Evolutionary conservation across 331 rosid species (phyloP).

Genomic region (Pyracantha coccinea): DNA sequence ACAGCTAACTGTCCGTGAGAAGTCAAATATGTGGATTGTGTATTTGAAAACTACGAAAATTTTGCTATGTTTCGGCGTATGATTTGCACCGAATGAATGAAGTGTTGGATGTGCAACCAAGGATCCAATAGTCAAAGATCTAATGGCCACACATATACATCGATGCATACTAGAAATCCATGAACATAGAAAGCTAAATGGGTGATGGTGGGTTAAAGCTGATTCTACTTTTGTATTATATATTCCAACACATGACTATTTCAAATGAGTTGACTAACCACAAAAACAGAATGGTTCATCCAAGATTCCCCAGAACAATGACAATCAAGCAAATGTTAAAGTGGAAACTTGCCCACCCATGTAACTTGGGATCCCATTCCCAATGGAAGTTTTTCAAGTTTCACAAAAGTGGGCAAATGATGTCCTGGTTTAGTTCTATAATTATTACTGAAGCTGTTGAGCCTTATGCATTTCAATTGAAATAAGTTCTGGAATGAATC

Average conservation of each 20-base stretch:
- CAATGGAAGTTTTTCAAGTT: neutral
- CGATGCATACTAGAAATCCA: no score
- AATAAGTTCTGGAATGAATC: neutral
- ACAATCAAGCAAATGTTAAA: neutral
- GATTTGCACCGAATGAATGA: no score
- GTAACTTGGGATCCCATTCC: neutral
- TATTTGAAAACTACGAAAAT: no score
- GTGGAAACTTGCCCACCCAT: neutral
- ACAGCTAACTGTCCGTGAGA: neutral
- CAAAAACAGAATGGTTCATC: neutral
- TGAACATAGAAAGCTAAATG: neutral
- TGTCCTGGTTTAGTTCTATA: neutral
- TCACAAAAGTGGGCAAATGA: neutral
- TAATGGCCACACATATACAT: no score
- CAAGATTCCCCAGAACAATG: neutral
- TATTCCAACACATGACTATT: neutral
- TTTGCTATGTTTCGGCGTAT: no score
- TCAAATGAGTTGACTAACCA: neutral
- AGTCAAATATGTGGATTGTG: neutral
- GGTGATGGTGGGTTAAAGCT: neutral
- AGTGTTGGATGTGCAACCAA: no score
- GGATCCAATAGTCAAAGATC: no score
- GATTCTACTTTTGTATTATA: neutral
- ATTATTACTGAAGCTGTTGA: no score
- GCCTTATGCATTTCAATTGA: neutral